phyloP scores from a whole-genome alignment of 2,329 filamentous ascomycete species.

The Claviceps pusilla region DNA sequence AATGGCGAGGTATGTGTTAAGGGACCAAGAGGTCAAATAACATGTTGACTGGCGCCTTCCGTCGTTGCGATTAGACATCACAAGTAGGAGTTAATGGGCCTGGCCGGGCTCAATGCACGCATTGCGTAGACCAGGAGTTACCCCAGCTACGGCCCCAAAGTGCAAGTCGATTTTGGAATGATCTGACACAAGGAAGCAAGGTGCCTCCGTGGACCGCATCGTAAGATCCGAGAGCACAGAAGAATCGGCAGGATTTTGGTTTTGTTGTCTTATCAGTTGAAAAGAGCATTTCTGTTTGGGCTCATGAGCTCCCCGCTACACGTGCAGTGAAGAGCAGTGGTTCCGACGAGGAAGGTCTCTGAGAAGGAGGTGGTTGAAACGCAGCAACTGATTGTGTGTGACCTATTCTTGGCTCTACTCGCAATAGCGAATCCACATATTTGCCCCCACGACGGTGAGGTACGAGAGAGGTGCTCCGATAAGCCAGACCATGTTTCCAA shows the following conservation, averaged over 20 bases:
- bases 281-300: slow-evolving; percentile 30
- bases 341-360: slow-evolving; percentile 29
- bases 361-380: slow-evolving; percentile 19
- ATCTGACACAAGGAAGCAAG: not conserved
- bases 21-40: slow-evolving; percentile 14
- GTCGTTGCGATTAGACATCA: slow-evolving; percentile 24
- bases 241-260: slow-evolving; percentile 17
- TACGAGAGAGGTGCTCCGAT: not conserved
- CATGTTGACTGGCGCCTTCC: slow-evolving; percentile 34
- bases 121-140: slow-evolving; percentile 23
- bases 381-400: slow-evolving; percentile 31
- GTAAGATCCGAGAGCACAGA: slow-evolving; percentile 29
- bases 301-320: slow-evolving; percentile 25
- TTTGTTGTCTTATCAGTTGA: slow-evolving; percentile 17
- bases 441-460: not conserved
- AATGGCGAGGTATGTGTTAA: slow-evolving; percentile 29
- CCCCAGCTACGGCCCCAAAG: slow-evolving; percentile 22
- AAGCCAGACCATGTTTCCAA: not conserved
- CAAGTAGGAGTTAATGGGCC: slow-evolving; percentile 40
- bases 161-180: slow-evolving; percentile 16
- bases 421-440: slow-evolving; percentile 6
- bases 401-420: slow-evolving; percentile 29
- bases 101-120: slow-evolving; percentile 34
- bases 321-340: slow-evolving; percentile 17
- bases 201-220: slow-evolving; percentile 6